Evolutionary conservation across 805 yeast species (phyloP).

Genomic region (Metschnikowia matae): DNA sequence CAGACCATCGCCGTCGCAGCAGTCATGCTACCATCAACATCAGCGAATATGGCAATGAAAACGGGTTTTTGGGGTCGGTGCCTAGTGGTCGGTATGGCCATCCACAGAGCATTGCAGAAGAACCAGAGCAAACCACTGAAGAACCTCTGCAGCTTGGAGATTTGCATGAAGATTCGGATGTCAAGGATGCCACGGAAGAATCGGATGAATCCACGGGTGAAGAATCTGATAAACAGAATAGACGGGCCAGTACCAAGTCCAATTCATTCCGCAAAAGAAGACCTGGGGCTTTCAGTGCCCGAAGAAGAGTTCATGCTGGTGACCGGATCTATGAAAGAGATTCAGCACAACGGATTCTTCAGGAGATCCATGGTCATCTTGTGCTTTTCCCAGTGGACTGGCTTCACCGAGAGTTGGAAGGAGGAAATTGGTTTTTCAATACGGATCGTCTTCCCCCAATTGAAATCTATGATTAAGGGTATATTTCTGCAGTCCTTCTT

Average conservation of each 20-base stretch:
- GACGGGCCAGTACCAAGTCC: background rate
- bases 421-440: constrained; percentile 92
- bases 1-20: constrained; percentile 10
- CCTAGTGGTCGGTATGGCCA: constrained; percentile 20
- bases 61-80: constrained; percentile 31
- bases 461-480: constrained; percentile 62
- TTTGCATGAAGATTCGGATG: background rate
- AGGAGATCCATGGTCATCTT: constrained; percentile 76
- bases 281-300: constrained; percentile 34
- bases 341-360: constrained; percentile 70
- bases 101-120: constrained; percentile 9
- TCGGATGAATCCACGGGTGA: background rate
- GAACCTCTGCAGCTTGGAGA: background rate
- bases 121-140: background rate
- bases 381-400: constrained; percentile 92
- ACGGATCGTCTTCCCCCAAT: constrained; percentile 93
- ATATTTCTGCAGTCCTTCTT: too few species aligned
- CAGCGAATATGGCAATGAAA: constrained; percentile 25
- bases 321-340: constrained; percentile 63
- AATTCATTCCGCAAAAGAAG: constrained; percentile 23
- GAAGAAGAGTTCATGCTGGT: constrained; percentile 33
- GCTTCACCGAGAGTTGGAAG: constrained; percentile 81
- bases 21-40: constrained; percentile 27
- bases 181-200: background rate
- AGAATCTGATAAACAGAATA: background rate